Evolutionary conservation across 805 yeast species (phyloP).

Genomic region (Pichia gijzeniarum): DNA sequence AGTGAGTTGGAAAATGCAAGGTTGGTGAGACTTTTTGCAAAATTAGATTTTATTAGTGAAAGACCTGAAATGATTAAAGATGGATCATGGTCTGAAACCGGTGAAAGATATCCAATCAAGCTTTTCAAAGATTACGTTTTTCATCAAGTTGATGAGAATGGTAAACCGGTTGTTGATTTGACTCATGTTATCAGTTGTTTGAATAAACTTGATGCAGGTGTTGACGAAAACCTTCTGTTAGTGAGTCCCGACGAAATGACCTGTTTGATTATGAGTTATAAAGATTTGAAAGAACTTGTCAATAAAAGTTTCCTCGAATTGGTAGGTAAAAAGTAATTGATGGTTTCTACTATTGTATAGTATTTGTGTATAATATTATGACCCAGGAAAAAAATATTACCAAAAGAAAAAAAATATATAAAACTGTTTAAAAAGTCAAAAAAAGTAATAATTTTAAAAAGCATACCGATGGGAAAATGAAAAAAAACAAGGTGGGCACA

Average conservation of each 20-base stretch:
- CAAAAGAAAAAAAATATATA: constrained; percentile 9
- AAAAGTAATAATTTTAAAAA: neutral
- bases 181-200: constrained; percentile 72
- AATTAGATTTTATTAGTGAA: constrained; percentile 71
- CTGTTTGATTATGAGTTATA: constrained; percentile 78
- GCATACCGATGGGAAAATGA: neutral
- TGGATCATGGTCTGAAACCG: constrained; percentile 64
- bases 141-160: constrained; percentile 73
- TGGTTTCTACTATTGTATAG: constrained; percentile 1
- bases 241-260: constrained; percentile 81
- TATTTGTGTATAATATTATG: constrained; percentile 1
- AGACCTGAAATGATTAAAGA: constrained; percentile 60
- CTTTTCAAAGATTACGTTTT: constrained; percentile 81
- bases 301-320: constrained; percentile 59
- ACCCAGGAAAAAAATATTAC: neutral
- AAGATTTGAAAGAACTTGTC: constrained; percentile 68
- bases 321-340: constrained; percentile 13
- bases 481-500: too few relatives aligned
- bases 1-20: constrained; percentile 86
- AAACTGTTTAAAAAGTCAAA: neutral
- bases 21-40: constrained; percentile 72
- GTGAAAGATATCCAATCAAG: constrained; percentile 64
- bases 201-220: constrained; percentile 89
- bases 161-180: constrained; percentile 73
- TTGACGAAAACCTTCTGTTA: constrained; percentile 73